Conservation (phyloP, 192 early-diverging fungal species). For the Coemansia sp. region DNA sequence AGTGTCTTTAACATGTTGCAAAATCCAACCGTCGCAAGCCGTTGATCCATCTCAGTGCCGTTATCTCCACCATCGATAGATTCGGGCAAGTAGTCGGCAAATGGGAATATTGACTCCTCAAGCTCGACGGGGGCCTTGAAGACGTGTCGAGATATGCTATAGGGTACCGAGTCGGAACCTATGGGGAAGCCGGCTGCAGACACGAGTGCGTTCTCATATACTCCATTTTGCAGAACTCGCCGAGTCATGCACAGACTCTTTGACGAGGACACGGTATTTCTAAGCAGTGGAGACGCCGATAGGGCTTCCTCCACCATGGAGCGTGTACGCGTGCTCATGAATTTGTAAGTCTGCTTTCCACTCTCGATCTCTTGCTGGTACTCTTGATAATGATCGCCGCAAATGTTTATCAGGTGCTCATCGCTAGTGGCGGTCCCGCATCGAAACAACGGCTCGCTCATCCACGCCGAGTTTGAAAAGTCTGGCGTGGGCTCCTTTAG, state of each 20-base stretch:
- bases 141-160: slow-evolving; percentile 12
- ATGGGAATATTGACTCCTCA: slow-evolving; percentile 29
- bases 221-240: slow-evolving; percentile 10
- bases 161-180: background rate
- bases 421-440: slow-evolving; percentile 9
- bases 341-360: slow-evolving; percentile 16
- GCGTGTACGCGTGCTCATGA: slow-evolving; percentile 6
- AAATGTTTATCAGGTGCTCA: slow-evolving; percentile 13
- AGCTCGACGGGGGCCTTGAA: background rate
- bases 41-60: background rate
- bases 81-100: slow-evolving; percentile 25
- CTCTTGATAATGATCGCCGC: slow-evolving; percentile 26
- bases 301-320: background rate
- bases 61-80: background rate
- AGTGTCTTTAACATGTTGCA: slow-evolving; percentile 37
- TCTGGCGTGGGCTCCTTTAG: slow-evolving; percentile 36
- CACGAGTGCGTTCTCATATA: slow-evolving; percentile 13
- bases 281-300: background rate
- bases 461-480: slow-evolving; percentile 33
- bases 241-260: slow-evolving; percentile 16
- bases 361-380: background rate
- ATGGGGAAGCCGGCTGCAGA: slow-evolving; percentile 20
- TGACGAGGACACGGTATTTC: slow-evolving; percentile 1
- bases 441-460: slow-evolving; percentile 28
- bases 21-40: slow-evolving; percentile 14